These are phyloP conservation scores for Diaporthe capsici DNA, from an alignment of 2,329 filamentous ascomycete species.

Conservation along the genomic window DNA sequence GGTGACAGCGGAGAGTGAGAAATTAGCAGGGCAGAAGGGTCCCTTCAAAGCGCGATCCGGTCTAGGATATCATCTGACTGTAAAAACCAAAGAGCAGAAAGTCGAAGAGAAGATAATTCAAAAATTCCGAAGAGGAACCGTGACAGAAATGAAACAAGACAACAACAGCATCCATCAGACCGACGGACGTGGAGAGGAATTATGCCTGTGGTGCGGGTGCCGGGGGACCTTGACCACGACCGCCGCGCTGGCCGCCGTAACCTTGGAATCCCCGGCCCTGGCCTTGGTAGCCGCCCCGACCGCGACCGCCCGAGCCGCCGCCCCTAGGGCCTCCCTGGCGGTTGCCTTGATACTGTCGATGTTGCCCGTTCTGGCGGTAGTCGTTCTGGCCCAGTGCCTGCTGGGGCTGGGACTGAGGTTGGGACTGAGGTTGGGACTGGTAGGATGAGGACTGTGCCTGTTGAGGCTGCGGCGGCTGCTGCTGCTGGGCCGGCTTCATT, in stretches of 20 bases:
- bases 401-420: constrained; percentile 34
- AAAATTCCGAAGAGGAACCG: constrained; percentile 28
- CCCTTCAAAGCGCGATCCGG: constrained; percentile 30
- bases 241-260: constrained; percentile 50
- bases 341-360: constrained; percentile 57
- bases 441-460: constrained; percentile 44
- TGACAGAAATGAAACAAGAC: constrained; percentile 16
- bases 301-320: constrained; percentile 53
- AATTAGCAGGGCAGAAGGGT: constrained; percentile 20
- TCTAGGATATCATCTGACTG: constrained; percentile 37
- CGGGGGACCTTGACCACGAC: constrained; percentile 46
- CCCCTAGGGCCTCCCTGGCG: constrained; percentile 48
- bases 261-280: constrained; percentile 47
- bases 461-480: constrained; percentile 42
- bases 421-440: constrained; percentile 32
- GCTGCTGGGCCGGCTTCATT: constrained; percentile 51
- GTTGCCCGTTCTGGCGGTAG: constrained; percentile 56
- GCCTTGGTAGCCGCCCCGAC: constrained; percentile 48
- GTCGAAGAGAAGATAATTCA: constrained; percentile 28
- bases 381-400: constrained; percentile 50
- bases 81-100: constrained; percentile 25
- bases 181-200: not conserved
- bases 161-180: not conserved
- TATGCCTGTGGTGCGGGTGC: constrained; percentile 44
- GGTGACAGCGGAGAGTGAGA: constrained; percentile 33